A percentile compares a stretch with the other conserved stretches of the same genome.
Evolutionary conservation across 805 yeast genomes (phyloP).

Genomic region (Candida dajiaensis): DNA sequence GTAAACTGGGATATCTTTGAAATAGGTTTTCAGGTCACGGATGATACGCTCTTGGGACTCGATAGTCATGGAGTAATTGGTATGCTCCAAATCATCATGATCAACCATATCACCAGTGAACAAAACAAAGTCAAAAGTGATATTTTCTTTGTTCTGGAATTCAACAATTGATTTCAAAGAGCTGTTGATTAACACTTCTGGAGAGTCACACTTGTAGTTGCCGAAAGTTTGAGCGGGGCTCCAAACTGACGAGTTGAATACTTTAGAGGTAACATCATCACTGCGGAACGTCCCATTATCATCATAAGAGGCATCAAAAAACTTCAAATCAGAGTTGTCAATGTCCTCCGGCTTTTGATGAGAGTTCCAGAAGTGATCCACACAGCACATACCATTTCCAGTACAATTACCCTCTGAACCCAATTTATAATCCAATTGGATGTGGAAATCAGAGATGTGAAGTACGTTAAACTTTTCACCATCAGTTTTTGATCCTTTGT

Average conservation of each 20-base stretch:
- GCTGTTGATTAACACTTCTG: slow-evolving; percentile 54
- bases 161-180: slow-evolving; percentile 41
- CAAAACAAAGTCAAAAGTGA: slow-evolving; percentile 51
- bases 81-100: slow-evolving; percentile 49
- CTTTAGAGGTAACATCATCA: slow-evolving; percentile 21
- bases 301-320: slow-evolving; percentile 26
- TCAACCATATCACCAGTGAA: slow-evolving; percentile 76
- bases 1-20: slow-evolving; percentile 50
- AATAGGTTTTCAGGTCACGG: slow-evolving; percentile 44
- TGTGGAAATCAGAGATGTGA: slow-evolving; percentile 61
- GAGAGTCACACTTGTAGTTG: slow-evolving; percentile 58
- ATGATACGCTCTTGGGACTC: slow-evolving; percentile 46
- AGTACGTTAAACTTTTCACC: slow-evolving; percentile 50
- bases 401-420: slow-evolving; percentile 52
- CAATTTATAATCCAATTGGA: slow-evolving; percentile 43
- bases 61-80: slow-evolving; percentile 41
- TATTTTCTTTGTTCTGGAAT: slow-evolving; percentile 26
- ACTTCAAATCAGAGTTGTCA: slow-evolving; percentile 20
- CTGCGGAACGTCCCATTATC: slow-evolving; percentile 24
- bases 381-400: slow-evolving; percentile 48
- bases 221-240: slow-evolving; percentile 60
- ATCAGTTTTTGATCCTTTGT: slow-evolving; percentile 38
- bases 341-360: slow-evolving; percentile 10
- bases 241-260: slow-evolving; percentile 32
- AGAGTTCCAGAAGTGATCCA: slow-evolving; percentile 27